Conservation (phyloP, 129 eudicot genomes). For the Helianthus annuus region DNA sequence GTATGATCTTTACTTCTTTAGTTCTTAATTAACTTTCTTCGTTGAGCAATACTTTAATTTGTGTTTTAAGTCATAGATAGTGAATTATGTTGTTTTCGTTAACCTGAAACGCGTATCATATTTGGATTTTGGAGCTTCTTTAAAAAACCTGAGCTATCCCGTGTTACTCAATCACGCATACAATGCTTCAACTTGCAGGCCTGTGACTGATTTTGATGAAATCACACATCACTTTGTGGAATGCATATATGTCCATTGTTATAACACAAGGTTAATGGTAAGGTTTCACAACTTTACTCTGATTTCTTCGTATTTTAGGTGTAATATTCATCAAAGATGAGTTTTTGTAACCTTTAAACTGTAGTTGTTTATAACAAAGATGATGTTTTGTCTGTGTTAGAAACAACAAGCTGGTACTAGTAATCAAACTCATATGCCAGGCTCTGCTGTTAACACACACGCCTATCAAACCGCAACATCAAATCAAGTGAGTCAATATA, state of each 20-base stretch:
- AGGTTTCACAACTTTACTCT: constrained; percentile 3
- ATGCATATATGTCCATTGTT: too few species aligned
- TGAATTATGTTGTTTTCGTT: too few species aligned
- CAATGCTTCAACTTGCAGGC: constrained; percentile 41
- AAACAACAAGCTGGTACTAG: constrained; percentile 44
- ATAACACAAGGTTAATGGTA: constrained; percentile 59
- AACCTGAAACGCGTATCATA: too few species aligned
- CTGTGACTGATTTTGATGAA: constrained; percentile 47
- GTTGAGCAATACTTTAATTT: too few species aligned
- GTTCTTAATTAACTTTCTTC: too few species aligned
- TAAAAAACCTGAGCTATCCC: too few species aligned
- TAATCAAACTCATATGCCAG: constrained; percentile 32
- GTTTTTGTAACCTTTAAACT: not conserved
- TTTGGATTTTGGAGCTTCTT: too few species aligned
- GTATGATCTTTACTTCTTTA: too few species aligned
- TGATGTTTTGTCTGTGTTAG: constrained; percentile 22
- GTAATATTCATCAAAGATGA: constrained; percentile 6
- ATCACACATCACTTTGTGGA: too few species aligned
- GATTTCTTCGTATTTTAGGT: not conserved
- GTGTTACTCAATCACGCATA: too few species aligned
- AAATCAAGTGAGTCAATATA: constrained; percentile 48
- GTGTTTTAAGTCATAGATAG: too few species aligned
- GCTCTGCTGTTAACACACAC: constrained; percentile 31
- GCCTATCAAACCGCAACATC: constrained; percentile 45
- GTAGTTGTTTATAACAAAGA: not conserved